Evolutionary conservation across 352 stramenopile genomes (phyloP).

Genomic region (Blastocystis sp.): DNA sequence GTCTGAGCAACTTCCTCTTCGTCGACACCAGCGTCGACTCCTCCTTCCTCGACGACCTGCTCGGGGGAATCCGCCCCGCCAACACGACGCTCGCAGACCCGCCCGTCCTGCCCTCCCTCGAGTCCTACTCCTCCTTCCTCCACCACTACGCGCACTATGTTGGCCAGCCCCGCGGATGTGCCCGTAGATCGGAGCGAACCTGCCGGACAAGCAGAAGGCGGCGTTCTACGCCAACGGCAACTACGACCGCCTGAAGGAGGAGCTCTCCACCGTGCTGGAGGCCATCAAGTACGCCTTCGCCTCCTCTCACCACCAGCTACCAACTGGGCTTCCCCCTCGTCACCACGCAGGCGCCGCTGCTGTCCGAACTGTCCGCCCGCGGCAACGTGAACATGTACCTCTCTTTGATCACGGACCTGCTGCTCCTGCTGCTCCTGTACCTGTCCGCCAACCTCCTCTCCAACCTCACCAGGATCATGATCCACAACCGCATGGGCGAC

Average conservation of each 20-base stretch:
- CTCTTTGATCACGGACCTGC: conserved; percentile 33
- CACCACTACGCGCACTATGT: background rate
- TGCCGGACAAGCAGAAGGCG: background rate
- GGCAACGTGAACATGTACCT: conserved; percentile 39
- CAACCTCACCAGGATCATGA: conserved; percentile 26
- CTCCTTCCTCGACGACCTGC: background rate
- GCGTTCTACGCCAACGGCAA: background rate
- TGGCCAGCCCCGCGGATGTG: background rate
- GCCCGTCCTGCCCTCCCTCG: background rate
- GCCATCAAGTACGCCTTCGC: background rate
- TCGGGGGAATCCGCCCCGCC: background rate
- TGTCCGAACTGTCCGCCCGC: background rate
- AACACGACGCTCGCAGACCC: background rate
- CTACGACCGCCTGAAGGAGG: conserved; percentile 4
- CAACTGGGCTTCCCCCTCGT: conserved; percentile 1
- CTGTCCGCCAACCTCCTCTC: conserved; percentile 15
- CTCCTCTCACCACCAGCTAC: background rate
- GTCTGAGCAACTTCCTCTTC: background rate
- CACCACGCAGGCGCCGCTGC: background rate
- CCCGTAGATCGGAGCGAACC: conserved; percentile 6
- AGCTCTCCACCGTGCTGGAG: conserved; percentile 13
- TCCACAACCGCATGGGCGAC: conserved; percentile 28
- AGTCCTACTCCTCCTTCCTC: conserved; percentile 5
- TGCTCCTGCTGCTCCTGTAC: background rate
- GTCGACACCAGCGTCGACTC: background rate